Conservation (phyloP, 768 basidiomycete genomes). For the Termitomyces sp. region DNA sequence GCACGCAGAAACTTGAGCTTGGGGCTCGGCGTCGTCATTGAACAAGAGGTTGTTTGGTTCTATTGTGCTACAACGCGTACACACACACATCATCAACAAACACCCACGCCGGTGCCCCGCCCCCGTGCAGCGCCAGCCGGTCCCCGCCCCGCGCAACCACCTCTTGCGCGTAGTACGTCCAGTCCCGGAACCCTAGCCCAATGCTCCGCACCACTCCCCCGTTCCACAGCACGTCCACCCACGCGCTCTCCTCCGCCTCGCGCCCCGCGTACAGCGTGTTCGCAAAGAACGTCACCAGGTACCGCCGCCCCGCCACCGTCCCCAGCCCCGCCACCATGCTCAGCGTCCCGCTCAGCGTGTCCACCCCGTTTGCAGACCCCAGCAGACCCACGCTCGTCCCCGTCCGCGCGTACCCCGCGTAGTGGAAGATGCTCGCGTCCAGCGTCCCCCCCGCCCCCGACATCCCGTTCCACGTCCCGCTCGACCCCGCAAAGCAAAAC, state of each 20-base stretch:
- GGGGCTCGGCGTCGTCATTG: background rate
- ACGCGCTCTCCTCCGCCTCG: constrained; percentile 25
- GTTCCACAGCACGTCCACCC: constrained; percentile 40
- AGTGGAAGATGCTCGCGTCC: constrained; percentile 42
- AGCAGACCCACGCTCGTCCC: constrained; percentile 34
- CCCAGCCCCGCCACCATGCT: constrained; percentile 22
- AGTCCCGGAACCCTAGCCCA: constrained; percentile 30
- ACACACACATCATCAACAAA: constrained; percentile 40
- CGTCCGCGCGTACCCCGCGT: constrained; percentile 30
- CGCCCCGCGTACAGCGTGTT: constrained; percentile 30
- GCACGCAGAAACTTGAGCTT: no score
- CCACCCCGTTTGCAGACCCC: constrained; percentile 34
- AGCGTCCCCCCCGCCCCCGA: constrained; percentile 27
- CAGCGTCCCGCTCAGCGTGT: constrained; percentile 33
- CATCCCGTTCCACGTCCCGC: constrained; percentile 33
- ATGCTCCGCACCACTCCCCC: constrained; percentile 25
- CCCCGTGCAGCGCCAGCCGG: constrained; percentile 20
- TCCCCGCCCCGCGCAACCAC: constrained; percentile 23
- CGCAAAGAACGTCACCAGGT: constrained; percentile 38
- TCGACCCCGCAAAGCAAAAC: constrained; percentile 35
- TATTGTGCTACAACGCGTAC: constrained; percentile 6
- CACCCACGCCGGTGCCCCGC: constrained; percentile 44
- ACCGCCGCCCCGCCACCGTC: constrained; percentile 30
- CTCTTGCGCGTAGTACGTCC: constrained; percentile 27
- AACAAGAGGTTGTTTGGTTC: no score